phyloP scores from a whole-genome alignment of 2,329 filamentous ascomycete genomes.

The Sphaerulina musiva region DNA sequence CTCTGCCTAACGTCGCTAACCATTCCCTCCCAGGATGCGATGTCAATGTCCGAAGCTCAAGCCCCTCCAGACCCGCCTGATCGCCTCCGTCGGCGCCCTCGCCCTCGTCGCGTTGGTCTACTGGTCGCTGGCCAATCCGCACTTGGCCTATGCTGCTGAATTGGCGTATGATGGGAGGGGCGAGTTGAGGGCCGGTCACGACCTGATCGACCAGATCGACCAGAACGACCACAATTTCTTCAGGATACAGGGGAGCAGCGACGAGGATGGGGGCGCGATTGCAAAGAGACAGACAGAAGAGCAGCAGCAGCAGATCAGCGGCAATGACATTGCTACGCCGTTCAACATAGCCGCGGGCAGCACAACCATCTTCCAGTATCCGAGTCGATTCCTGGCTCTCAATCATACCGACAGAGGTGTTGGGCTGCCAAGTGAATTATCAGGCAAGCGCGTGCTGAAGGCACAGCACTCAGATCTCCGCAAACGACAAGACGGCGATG shows the following conservation, averaged over 20 bases:
- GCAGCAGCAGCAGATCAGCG: constrained; percentile 22
- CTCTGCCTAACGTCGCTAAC: constrained; percentile 4
- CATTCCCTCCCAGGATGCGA: constrained; percentile 20
- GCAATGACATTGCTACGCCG: constrained; percentile 56
- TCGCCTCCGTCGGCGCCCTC: constrained; percentile 58
- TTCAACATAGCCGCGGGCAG: constrained; percentile 53
- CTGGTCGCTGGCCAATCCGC: constrained; percentile 53
- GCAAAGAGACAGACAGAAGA: constrained; percentile 31
- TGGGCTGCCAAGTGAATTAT: constrained; percentile 28
- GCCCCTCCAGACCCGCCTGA: constrained; percentile 65
- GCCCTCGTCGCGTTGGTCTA: constrained; percentile 56
- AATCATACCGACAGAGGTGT: constrained; percentile 29
- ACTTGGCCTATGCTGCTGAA: constrained; percentile 59
- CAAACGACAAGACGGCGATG: constrained; percentile 22
- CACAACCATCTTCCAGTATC: constrained; percentile 59
- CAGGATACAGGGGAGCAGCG: constrained; percentile 35
- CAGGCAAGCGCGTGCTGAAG: constrained; percentile 8
- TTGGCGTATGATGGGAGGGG: constrained; percentile 31
- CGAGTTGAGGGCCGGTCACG: constrained; percentile 37
- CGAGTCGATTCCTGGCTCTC: constrained; percentile 49
- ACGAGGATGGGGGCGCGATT: constrained; percentile 24
- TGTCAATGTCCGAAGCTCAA: constrained; percentile 50
- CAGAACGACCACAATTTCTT: constrained; percentile 48
- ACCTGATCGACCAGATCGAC: constrained; percentile 43
- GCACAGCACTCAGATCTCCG: constrained; percentile 24